These are phyloP conservation scores for Exophiala bonariae DNA, from an alignment of 2,329 filamentous ascomycete species.

Conservation along the genomic window DNA sequence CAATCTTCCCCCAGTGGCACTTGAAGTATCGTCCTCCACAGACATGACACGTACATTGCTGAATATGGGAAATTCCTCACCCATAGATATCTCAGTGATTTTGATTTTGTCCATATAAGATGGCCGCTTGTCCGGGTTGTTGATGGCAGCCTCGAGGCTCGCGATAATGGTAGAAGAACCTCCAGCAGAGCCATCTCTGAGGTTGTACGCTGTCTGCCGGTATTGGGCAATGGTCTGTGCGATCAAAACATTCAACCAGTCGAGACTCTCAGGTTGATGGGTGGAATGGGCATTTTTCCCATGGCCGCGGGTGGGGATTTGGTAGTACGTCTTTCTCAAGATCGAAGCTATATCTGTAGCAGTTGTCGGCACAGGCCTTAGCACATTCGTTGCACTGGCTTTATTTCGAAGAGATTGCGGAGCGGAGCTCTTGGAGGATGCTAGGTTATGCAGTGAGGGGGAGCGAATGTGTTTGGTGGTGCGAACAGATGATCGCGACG, in stretches of 20 bases:
- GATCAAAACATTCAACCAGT: slow-evolving; percentile 98
- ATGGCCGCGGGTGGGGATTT: slow-evolving; percentile 48
- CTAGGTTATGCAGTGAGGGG: slow-evolving; percentile 56
- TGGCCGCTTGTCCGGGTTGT: slow-evolving; percentile 81
- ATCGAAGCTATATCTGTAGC: slow-evolving; percentile 82
- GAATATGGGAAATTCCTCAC: slow-evolving; percentile 97
- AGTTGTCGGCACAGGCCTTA: slow-evolving; percentile 70
- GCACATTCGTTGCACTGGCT: slow-evolving; percentile 64
- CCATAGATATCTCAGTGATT: slow-evolving; percentile 88
- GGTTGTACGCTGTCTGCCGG: slow-evolving; percentile 84
- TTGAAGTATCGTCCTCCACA: slow-evolving; percentile 54
- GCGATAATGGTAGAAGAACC: slow-evolving; percentile 67
- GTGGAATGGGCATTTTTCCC: slow-evolving; percentile 58
- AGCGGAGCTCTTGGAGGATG: slow-evolving; percentile 40
- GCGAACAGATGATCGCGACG: slow-evolving; percentile 71
- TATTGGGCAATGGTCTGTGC: slow-evolving; percentile 97
- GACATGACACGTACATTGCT: slow-evolving; percentile 97
- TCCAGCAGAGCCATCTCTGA: slow-evolving; percentile 60
- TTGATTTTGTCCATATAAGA: slow-evolving; percentile 92
- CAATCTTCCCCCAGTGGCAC: slow-evolving; percentile 68
- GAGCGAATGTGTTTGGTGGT: slow-evolving; percentile 76
- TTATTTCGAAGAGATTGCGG: slow-evolving; percentile 47
- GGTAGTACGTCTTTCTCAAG: slow-evolving; percentile 95
- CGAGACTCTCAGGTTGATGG: slow-evolving; percentile 92
- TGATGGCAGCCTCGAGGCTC: slow-evolving; percentile 80